Conservation (phyloP, 2,329 filamentous ascomycete species). For the Alternaria novae-zelandiae region DNA sequence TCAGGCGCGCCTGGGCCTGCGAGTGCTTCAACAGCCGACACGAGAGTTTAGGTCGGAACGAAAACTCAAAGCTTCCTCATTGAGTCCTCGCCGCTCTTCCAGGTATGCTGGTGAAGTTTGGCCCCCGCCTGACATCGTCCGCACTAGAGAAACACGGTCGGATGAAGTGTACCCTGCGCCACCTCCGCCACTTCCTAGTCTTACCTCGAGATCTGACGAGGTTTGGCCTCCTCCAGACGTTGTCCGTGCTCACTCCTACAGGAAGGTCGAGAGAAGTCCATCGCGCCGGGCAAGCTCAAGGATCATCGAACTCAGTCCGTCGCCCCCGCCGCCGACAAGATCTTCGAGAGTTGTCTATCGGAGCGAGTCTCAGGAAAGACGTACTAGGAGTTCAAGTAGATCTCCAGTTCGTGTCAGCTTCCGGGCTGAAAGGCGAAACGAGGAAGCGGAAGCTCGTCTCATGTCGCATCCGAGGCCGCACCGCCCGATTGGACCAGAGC, state of each 20-base stretch:
- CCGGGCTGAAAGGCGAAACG: slow-evolving; percentile 11
- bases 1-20: slow-evolving; percentile 31
- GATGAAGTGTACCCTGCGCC: slow-evolving; percentile 1
- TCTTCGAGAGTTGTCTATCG: slow-evolving; percentile 21
- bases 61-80: slow-evolving; percentile 24
- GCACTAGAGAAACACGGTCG: slow-evolving; percentile 1
- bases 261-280: slow-evolving; percentile 14
- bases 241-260: slow-evolving; percentile 30
- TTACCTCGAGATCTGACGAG: slow-evolving; percentile 16
- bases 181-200: slow-evolving; percentile 3
- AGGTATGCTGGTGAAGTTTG: slow-evolving; percentile 24
- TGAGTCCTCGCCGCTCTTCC: slow-evolving; percentile 27
- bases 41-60: slow-evolving; percentile 11
- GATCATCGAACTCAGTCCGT: slow-evolving; percentile 32
- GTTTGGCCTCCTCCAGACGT: slow-evolving; percentile 34
- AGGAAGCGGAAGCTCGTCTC: slow-evolving; percentile 32
- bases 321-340: slow-evolving; percentile 28
- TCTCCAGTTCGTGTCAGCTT: slow-evolving; percentile 13
- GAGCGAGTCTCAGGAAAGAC: slow-evolving; percentile 22
- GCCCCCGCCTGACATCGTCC: slow-evolving; percentile 26
- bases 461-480: slow-evolving; percentile 35
- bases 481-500: slow-evolving; percentile 27
- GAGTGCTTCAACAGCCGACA: slow-evolving; percentile 28
- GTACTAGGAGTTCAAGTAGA: slow-evolving; percentile 16
- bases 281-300: slow-evolving; percentile 18